Conservation (phyloP, 768 basidiomycete genomes). For the Xanthoconium stramineum region DNA sequence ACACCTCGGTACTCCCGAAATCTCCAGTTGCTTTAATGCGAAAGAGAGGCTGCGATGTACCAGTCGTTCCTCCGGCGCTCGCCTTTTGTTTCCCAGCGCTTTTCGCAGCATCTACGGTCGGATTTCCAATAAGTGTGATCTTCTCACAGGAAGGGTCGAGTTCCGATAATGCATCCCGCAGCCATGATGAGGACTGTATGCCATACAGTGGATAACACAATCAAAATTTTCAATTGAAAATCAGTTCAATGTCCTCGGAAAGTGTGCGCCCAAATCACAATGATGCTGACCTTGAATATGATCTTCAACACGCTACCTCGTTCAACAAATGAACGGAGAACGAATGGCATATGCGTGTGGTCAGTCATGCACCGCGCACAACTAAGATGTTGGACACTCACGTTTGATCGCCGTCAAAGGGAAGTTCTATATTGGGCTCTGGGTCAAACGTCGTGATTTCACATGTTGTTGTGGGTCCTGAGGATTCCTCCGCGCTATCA, state of each 20-base stretch:
- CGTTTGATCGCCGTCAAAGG: slow-evolving; percentile 69
- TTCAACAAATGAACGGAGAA: neutral
- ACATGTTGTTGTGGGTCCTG: slow-evolving; percentile 82
- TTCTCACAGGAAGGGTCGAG: slow-evolving; percentile 86
- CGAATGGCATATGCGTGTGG: neutral
- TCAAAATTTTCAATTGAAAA: neutral
- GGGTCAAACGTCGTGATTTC: slow-evolving; percentile 84
- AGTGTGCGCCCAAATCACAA: neutral
- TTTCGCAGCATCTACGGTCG: slow-evolving; percentile 37
- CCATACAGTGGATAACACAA: neutral
- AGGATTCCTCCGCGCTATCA: slow-evolving; percentile 68
- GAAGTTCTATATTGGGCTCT: slow-evolving; percentile 75
- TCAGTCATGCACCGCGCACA: slow-evolving; percentile 8
- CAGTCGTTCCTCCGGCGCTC: neutral
- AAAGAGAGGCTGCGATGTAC: slow-evolving; percentile 53
- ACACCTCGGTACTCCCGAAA: slow-evolving; percentile 83
- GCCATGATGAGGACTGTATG: slow-evolving; percentile 80
- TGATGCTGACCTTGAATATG: slow-evolving; percentile 68
- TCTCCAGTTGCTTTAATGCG: slow-evolving; percentile 78
- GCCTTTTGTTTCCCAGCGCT: slow-evolving; percentile 13
- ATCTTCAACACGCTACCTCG: slow-evolving; percentile 64
- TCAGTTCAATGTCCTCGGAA: neutral
- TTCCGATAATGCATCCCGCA: slow-evolving; percentile 88
- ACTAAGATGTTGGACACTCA: slow-evolving; percentile 25
- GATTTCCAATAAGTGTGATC: slow-evolving; percentile 79